Conservation (phyloP, 306 rosid species). For the Castanopsis chinensis region DNA sequence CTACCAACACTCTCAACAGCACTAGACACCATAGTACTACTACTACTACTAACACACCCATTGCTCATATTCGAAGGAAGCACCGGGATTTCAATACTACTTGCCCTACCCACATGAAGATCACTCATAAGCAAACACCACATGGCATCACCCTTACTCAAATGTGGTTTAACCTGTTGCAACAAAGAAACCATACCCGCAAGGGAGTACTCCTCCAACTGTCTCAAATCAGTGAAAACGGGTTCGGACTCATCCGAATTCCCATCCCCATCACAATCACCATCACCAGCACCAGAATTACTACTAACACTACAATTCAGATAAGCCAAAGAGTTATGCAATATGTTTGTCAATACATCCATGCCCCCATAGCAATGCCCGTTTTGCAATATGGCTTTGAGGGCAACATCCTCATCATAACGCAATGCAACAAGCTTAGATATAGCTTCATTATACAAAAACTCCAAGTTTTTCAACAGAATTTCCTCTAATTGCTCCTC, state of each 20-base stretch:
- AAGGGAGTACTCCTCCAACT: constrained; percentile 76
- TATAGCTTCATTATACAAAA: constrained; percentile 62
- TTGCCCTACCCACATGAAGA: constrained; percentile 88
- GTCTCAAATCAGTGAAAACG: constrained; percentile 72
- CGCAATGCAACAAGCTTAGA: constrained; percentile 81
- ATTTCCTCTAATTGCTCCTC: constrained; percentile 93
- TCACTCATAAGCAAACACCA: constrained; percentile 97
- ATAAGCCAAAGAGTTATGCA: constrained; percentile 70
- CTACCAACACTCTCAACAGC: constrained; percentile 41
- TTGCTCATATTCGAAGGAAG: constrained; percentile 36
- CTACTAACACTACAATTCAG: constrained; percentile 42
- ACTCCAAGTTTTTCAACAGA: constrained; percentile 65
- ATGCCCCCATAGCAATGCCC: constrained; percentile 87
- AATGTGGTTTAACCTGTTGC: constrained; percentile 74
- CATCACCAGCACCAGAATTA: not conserved
- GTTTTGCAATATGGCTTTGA: constrained; percentile 64
- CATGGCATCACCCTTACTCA: constrained; percentile 95
- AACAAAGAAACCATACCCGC: constrained; percentile 85
- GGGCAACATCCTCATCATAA: constrained; percentile 66
- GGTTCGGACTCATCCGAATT: constrained; percentile 57
- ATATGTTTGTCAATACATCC: constrained; percentile 74
- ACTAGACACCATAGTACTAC: constrained; percentile 3
- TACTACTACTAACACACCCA: constrained; percentile 17
- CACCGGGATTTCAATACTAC: constrained; percentile 70
- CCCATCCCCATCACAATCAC: constrained; percentile 23